phyloP scores from a whole-genome alignment of 1,139 yeast genomes.

The Kluyveromyces sp. region DNA sequence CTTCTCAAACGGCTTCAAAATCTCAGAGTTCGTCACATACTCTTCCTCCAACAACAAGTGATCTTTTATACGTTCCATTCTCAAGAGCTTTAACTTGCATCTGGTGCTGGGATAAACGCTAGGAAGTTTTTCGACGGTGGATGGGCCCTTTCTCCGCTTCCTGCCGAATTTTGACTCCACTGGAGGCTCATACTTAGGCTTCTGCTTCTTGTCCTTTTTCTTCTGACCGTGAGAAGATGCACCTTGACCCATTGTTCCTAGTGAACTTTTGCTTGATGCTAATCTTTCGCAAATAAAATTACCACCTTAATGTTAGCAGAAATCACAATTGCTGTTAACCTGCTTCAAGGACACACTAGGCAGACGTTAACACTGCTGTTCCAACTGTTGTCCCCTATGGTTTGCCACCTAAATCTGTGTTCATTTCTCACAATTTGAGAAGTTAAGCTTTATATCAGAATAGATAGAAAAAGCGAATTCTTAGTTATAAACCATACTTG shows the following conservation, averaged over 20 bases:
- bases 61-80: slow-evolving; percentile 94
- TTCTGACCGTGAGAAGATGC: slow-evolving; percentile 70
- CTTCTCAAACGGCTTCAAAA: slow-evolving; percentile 92
- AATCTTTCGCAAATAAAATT: neutral
- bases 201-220: slow-evolving; percentile 67
- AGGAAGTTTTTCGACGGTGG: slow-evolving; percentile 80
- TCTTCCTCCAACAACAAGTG: slow-evolving; percentile 93
- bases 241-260: slow-evolving; percentile 58
- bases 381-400: too few relatives aligned
- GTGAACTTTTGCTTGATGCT: neutral
- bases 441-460: too few relatives aligned
- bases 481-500: too few relatives aligned
- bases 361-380: too few relatives aligned
- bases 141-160: slow-evolving; percentile 88
- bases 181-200: slow-evolving; percentile 97
- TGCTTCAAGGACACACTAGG: too few relatives aligned
- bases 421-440: too few relatives aligned
- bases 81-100: slow-evolving; percentile 81
- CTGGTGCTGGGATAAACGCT: slow-evolving; percentile 87
- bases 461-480: too few relatives aligned
- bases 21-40: slow-evolving; percentile 90
- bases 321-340: too few relatives aligned
- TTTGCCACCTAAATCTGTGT: neutral
- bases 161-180: slow-evolving; percentile 85
- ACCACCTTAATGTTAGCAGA: too few relatives aligned